Evolutionary conservation across 257 asterid genomes (phyloP), one percentile per base, ranked within the genome.

Genomic region (Solanum appendiculatum): DNA sequence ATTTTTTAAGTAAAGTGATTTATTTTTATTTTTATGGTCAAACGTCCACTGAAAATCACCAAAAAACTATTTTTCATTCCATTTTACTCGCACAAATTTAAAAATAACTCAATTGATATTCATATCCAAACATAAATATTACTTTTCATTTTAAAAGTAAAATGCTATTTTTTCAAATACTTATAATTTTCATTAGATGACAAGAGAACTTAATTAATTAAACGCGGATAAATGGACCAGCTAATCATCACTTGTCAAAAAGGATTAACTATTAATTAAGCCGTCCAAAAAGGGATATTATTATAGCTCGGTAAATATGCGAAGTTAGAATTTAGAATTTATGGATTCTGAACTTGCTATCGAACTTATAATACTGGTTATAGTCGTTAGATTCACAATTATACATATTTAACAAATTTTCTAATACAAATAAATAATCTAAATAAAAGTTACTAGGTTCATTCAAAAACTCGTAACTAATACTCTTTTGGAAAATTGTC

Each of bases 301-400:
- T 56, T 56, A 56, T 56, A 56, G 27, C 27, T 56, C 5, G 64
- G 1, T 56, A 7, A 56, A 56, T 5, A 21, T 20, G 25, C 13
- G 2, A 1, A 20, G 2, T 20, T 3, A 54, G 20, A 54, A 54
- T 54, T 54, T 20, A 54, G 63, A 54, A 3, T 54, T 54, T 54
- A 54, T 54, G 0, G 0, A 0, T 18, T 54, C 0, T 3, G 4
- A 54, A 54, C n/a, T 54, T 18, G 0, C 1, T 6, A 54, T 54
- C 4, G 7, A 54, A 18, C 9, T 18, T 9, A 18, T 6, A 6
- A n/a, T n/a, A n/a, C n/a, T n/a, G n/a, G 10, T 54, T 54, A 54
- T 54, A 54, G n/a, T 54, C 18, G 63, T 18, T 18, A 54, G 63
- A 54, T 18, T 54, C n/a, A 54, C 20, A 20, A 54, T 20, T 54